These are phyloP conservation scores for Podospora anserina DNA, from an alignment of 495 filamentous ascomycete genomes.

Conservation along the genomic window DNA sequence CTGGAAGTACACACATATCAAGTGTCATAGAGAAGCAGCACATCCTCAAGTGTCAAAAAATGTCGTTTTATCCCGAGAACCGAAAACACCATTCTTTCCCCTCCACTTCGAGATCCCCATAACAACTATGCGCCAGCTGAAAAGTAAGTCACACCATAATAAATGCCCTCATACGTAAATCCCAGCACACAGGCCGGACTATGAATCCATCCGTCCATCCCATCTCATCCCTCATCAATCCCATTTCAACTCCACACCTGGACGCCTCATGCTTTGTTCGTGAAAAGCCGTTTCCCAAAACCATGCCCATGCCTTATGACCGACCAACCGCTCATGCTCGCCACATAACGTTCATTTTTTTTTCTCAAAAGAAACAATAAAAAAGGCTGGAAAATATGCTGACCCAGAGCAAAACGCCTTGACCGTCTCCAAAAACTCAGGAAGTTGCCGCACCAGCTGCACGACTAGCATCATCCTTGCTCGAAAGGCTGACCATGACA, in stretches of 20 bases:
- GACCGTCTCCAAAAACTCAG: slow-evolving; percentile 4
- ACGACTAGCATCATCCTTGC: slow-evolving; percentile 30
- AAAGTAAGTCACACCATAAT: neutral
- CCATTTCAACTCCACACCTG: neutral
- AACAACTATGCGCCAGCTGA: neutral
- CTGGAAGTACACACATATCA: neutral
- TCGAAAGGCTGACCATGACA: slow-evolving; percentile 47
- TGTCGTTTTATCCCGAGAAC: neutral
- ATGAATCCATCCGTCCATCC: neutral
- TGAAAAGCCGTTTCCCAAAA: slow-evolving; percentile 2
- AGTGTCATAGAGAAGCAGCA: neutral
- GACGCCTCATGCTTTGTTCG: slow-evolving; percentile 8
- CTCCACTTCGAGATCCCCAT: neutral
- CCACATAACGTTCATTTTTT: slow-evolving; percentile 1
- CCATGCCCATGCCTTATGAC: neutral
- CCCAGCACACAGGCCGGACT: neutral
- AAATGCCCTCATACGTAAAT: neutral
- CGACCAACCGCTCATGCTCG: slow-evolving; percentile 7
- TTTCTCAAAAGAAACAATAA: slow-evolving; percentile 1
- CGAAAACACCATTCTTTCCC: neutral
- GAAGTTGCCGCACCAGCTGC: slow-evolving; percentile 12
- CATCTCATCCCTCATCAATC: neutral
- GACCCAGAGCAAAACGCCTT: slow-evolving; percentile 5
- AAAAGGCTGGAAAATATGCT: neutral
- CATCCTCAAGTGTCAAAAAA: neutral